Conservation (phyloP, 805 yeast genomes). For the Wickerhamomyces queroliae region DNA sequence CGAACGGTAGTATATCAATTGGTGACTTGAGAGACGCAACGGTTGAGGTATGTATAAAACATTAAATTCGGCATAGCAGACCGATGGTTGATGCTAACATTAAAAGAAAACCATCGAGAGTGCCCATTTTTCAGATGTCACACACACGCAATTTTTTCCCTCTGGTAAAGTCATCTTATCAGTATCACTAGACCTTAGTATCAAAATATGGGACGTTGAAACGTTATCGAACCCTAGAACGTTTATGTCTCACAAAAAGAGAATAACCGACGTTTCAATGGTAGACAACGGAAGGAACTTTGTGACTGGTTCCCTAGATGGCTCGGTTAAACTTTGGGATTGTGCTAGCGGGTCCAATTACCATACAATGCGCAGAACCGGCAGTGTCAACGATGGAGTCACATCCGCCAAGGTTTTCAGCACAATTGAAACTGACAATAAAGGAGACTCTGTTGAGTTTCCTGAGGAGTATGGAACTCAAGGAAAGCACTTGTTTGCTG, state of each 20-base stretch:
- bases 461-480: background rate
- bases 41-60: constrained; percentile 1
- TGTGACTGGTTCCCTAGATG: constrained; percentile 48
- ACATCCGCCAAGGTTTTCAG: constrained; percentile 11
- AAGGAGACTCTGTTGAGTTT: background rate
- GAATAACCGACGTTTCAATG: constrained; percentile 42
- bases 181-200: constrained; percentile 50
- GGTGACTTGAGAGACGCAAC: background rate
- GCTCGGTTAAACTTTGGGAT: constrained; percentile 61
- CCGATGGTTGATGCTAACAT: constrained; percentile 1
- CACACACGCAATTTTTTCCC: constrained; percentile 48
- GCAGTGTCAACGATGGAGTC: constrained; percentile 30
- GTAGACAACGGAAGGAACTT: constrained; percentile 67
- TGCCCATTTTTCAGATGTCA: constrained; percentile 50
- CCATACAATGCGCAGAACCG: constrained; percentile 32
- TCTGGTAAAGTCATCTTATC: constrained; percentile 57
- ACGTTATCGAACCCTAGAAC: constrained; percentile 45
- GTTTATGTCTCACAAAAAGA: constrained; percentile 42
- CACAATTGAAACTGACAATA: background rate
- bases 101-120: constrained; percentile 15
- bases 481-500: constrained; percentile 1
- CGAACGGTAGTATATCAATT: constrained; percentile 27
- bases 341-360: constrained; percentile 49
- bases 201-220: constrained; percentile 55
- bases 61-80: background rate